Base-by-base conservation (phyloP, 148 eudicot genomes). In the Dysphania ambrosioides region DNA sequence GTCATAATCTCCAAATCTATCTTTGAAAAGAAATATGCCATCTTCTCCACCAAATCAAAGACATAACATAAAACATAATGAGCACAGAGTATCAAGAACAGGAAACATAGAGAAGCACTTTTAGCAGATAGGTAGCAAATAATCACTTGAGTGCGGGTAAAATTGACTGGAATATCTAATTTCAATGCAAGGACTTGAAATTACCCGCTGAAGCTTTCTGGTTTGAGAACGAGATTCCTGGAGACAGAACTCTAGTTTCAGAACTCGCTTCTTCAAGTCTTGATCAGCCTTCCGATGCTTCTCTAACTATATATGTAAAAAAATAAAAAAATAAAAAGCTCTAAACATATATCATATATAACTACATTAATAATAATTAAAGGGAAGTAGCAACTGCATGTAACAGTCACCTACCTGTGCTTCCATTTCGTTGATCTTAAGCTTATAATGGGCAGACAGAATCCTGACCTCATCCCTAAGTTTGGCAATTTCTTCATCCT, bases 221-320 rank as follows among this genome's bases (percentile, higher is more conserved):
- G 96, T 94, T 75, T 94, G 98, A 71, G 96, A 83, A 27, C 97
- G 96, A 82, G 98, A 92, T 77, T 94, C 98, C 71, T 94, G 97
- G 58, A 94, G 96, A 79, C 98, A 92, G 73, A 94, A 91, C 73
- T 94, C 98, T 84, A 94, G 79, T 84, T 91, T 94, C 73, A 94
- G 69, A 47, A 94, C 96, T 75, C 90, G 93, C 81, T 94, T 94
- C 78, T 92, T 94, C 70, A 94, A 74, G 77, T 94, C 97, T 81
- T 90, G 96, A 84, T 94, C 93, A 31, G 87, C 85, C 83, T 87
- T 92, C 74, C 84, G 78, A 58, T 90, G 93, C 82, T 90, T 94
- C 81, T 92, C 98, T 72, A 94, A 44, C 98, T 94, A 81, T 62
- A 62, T 58, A 56, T 40, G 41, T 72, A 58, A 61, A 34, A 79